A percentile compares a stretch with the other conserved stretches of the same genome.
Evolutionary conservation across 164 flowering plant species (phyloP).

Genomic region (Stephania yunnanensis): DNA sequence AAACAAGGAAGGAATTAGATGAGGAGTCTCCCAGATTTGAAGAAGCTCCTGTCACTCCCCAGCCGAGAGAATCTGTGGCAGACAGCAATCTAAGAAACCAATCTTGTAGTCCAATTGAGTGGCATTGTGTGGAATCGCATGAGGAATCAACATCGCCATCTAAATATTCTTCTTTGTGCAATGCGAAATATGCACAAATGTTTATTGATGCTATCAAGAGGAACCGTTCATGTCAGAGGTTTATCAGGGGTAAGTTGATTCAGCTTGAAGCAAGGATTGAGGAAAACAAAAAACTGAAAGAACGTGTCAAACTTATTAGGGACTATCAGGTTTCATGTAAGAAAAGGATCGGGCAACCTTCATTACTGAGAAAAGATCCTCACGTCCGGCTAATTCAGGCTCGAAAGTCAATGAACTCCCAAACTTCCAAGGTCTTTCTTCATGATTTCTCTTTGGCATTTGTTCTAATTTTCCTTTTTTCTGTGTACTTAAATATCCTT

Average conservation of each 20-base stretch:
- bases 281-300: constrained; percentile 53
- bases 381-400: constrained; percentile 59
- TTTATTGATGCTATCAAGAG: constrained; percentile 82
- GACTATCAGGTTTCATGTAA: constrained; percentile 65
- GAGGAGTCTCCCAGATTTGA: constrained; percentile 40
- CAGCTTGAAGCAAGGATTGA: constrained; percentile 73
- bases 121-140: constrained; percentile 24
- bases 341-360: constrained; percentile 44
- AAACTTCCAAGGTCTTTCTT: constrained; percentile 36
- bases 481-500: not conserved
- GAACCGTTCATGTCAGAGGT: constrained; percentile 74
- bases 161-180: constrained; percentile 44
- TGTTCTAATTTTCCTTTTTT: not conserved
- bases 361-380: constrained; percentile 60
- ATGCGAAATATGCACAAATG: constrained; percentile 48
- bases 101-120: constrained; percentile 24
- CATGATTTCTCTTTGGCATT: not conserved
- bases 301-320: constrained; percentile 54
- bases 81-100: constrained; percentile 13
- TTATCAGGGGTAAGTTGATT: constrained; percentile 56
- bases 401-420: constrained; percentile 26
- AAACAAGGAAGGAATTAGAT: constrained; percentile 22
- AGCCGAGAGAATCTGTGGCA: constrained; percentile 16
- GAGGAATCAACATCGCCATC: constrained; percentile 19
- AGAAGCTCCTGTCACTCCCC: constrained; percentile 18